A percentile compares a stretch with the other conserved stretches of the same genome.
These are phyloP conservation scores for Mesembryanthemum crystallinum DNA, from an alignment of 148 eudicot species.

Conservation along the genomic window DNA sequence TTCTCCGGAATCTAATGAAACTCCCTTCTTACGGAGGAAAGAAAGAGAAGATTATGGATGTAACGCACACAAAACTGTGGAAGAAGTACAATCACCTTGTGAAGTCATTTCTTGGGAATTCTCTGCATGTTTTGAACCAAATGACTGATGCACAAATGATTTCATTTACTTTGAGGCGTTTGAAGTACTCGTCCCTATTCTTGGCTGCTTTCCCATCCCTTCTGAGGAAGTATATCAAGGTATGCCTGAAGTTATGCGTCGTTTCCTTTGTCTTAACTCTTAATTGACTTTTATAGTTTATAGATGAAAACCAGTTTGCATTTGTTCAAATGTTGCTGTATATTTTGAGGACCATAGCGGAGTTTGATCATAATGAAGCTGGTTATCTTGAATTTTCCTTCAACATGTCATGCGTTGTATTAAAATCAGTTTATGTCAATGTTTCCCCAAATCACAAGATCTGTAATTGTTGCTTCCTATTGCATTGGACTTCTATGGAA, in stretches of 20 bases:
- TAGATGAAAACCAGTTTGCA: neutral
- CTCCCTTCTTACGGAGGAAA: conserved; percentile 83
- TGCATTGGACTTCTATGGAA: no score
- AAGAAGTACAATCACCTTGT: conserved; percentile 78
- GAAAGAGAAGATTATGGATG: conserved; percentile 55
- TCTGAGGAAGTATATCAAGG: conserved; percentile 90
- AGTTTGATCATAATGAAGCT: neutral
- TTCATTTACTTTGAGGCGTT: conserved; percentile 66
- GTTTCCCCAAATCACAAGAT: no score
- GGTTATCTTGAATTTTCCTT: neutral
- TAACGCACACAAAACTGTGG: conserved; percentile 66
- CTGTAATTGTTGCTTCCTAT: no score
- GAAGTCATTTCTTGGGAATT: conserved; percentile 90
- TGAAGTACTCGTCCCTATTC: conserved; percentile 67
- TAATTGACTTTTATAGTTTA: neutral
- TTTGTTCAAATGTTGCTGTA: neutral
- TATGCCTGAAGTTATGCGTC: conserved; percentile 25
- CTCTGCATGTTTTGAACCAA: conserved; percentile 85
- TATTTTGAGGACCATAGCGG: neutral
- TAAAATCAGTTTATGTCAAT: no score
- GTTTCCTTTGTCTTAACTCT: conserved; percentile 8
- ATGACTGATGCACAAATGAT: conserved; percentile 92
- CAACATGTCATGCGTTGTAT: neutral
- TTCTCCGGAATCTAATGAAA: conserved; percentile 64
- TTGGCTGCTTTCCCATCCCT: conserved; percentile 94